These are phyloP conservation scores for Collybia nuda DNA, from an alignment of 768 basidiomycete genomes.

Conservation along the genomic window DNA sequence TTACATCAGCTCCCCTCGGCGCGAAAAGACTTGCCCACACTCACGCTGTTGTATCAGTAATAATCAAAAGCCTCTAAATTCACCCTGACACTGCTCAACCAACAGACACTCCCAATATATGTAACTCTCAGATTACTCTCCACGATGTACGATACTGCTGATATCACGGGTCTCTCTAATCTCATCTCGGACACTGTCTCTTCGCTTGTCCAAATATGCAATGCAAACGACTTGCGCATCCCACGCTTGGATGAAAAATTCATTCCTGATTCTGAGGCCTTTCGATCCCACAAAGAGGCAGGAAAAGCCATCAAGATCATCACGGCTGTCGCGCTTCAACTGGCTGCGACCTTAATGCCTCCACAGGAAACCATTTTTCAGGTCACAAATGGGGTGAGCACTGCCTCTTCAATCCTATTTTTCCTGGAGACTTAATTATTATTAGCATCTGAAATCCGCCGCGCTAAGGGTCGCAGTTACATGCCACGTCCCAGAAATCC, in stretches of 20 bases:
- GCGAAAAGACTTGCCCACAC: no score
- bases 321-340: constrained; percentile 23
- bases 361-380: constrained; percentile 13
- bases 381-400: constrained; percentile 8
- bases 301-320: constrained; percentile 15
- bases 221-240: constrained; percentile 5
- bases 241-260: constrained; percentile 22
- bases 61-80: no score
- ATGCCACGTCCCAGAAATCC: not conserved
- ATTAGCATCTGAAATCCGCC: constrained; percentile 1
- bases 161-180: no score
- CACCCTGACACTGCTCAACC: no score
- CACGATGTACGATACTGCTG: no score
- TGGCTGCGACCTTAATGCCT: constrained; percentile 17
- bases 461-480: no score
- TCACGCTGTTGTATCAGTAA: no score
- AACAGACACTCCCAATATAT: no score
- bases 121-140: no score
- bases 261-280: constrained; percentile 15
- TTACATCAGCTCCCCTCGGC: no score
- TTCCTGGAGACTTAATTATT: no score
- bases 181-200: no score
- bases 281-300: constrained; percentile 14
- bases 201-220: constrained; percentile 5
- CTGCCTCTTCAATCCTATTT: not conserved